phyloP scores from a whole-genome alignment of 192 early-diverging fungal species.

The Coemansia sp. region DNA sequence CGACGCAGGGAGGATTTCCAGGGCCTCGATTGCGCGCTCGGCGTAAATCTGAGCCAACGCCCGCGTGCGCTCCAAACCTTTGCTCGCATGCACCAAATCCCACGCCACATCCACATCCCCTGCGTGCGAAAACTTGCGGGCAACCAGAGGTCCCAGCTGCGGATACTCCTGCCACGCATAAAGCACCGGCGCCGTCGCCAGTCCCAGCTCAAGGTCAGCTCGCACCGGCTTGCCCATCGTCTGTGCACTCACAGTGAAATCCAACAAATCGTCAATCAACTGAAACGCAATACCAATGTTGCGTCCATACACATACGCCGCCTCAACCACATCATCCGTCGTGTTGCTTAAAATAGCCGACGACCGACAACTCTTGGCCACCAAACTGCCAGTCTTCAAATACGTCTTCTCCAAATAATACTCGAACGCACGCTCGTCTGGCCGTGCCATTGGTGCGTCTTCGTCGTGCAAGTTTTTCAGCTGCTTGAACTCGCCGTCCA shows the following conservation, averaged over 20 bases:
- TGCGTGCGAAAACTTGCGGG: slow-evolving; percentile 75
- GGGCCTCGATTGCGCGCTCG: slow-evolving; percentile 68
- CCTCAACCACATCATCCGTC: slow-evolving; percentile 68
- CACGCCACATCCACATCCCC: slow-evolving; percentile 81
- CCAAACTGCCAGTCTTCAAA: slow-evolving; percentile 91
- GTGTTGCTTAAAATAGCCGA: slow-evolving; percentile 83
- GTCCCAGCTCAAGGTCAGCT: slow-evolving; percentile 83
- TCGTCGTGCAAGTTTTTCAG: slow-evolving; percentile 68
- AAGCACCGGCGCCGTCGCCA: slow-evolving; percentile 92
- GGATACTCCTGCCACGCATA: slow-evolving; percentile 89
- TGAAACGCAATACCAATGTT: slow-evolving; percentile 95
- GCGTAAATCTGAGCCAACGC: slow-evolving; percentile 74
- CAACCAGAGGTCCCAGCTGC: slow-evolving; percentile 78
- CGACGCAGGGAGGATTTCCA: slow-evolving; percentile 68
- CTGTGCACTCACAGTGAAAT: slow-evolving; percentile 71
- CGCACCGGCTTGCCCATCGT: slow-evolving; percentile 89
- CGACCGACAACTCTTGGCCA: slow-evolving; percentile 88
- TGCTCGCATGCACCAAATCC: slow-evolving; percentile 73
- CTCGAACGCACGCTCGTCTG: slow-evolving; percentile 62
- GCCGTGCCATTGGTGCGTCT: slow-evolving; percentile 37
- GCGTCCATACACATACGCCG: slow-evolving; percentile 83
- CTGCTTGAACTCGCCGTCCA: slow-evolving; percentile 99
- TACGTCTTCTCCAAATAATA: slow-evolving; percentile 97
- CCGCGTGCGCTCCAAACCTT: slow-evolving; percentile 77
- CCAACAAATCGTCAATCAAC: slow-evolving; percentile 89